Evolutionary conservation across 2,329 filamentous ascomycete species (phyloP), one percentile per base, ranked within the genome.

Genomic region (Penicillium sp.): DNA sequence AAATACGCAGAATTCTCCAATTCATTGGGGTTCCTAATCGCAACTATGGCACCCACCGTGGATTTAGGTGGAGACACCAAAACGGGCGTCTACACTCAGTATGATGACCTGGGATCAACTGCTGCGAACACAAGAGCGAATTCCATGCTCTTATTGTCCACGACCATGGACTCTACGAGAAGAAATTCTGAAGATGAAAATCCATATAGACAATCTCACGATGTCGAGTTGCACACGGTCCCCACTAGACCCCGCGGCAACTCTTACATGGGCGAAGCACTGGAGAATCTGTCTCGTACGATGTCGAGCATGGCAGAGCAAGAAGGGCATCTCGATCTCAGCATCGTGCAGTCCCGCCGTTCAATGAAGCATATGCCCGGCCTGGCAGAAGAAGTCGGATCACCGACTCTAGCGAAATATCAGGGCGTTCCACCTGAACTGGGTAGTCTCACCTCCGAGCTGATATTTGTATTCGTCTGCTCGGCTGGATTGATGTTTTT

Each of bases 241-340:
- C 51, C 51, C 9, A 60, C 53, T 2, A 56, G 56, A 18, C 51
- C 53, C 27, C 53, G 56, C 3, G 50, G 58, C 4, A 56, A 58
- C 27, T 60, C 56, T 9, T 56, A 60, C 31, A 60, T 60, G 58
- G 58, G 58, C 9, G 58, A 60, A 27, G 58, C 56, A 6, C 51
- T 60, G 11, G 58, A 60, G 44, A 56, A 58, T 22, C 35, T 60
- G 35, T 52, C 55, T 4, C 48, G 49, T 2, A 59, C 53, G 2
- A 41, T 55, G 46, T 58, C 56, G 6, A 29, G 44, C 15, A 48
- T 54, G 26, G 49, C 43, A 2, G 41, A 49, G 18, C 22, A 44
- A 4, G 51, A 58, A 20, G 43, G 23, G 7, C 50, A 44, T 25
- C 9, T 50, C 4, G 58, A 58, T 22, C 35, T 60, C 14, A 45